Percentiles rank a stretch among this genome's conserved stretches.
Evolutionary conservation across 257 asterid species (phyloP).

Genomic region (Forsythia viridissima): DNA sequence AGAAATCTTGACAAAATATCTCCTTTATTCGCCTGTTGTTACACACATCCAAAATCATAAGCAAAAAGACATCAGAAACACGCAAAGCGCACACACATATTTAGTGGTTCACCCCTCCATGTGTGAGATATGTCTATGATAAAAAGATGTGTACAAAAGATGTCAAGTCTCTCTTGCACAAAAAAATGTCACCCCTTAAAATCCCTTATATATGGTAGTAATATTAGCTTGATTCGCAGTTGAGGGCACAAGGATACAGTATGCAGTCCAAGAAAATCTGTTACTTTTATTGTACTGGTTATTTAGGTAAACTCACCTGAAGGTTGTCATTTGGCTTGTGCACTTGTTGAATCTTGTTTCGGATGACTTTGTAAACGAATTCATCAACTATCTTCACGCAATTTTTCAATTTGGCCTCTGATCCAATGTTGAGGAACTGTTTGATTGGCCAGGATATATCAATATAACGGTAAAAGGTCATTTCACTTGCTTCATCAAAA

Average conservation of each 20-base stretch:
- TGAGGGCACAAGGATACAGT: too few species aligned
- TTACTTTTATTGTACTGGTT: not conserved
- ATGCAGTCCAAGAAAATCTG: too few species aligned
- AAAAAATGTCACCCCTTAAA: too few species aligned
- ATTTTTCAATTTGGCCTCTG: conserved; percentile 47
- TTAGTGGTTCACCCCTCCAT: too few species aligned
- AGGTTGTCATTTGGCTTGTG: conserved; percentile 14
- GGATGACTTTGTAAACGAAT: conserved; percentile 50
- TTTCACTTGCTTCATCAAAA: conserved; percentile 57
- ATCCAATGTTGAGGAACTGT: conserved; percentile 46
- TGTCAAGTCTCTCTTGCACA: too few species aligned
- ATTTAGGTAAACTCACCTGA: not conserved
- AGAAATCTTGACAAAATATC: conserved; percentile 58
- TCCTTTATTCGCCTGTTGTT: conserved; percentile 41
- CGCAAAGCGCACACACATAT: too few species aligned
- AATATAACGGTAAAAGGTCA: conserved; percentile 48
- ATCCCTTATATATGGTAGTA: too few species aligned
- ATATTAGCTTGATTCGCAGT: too few species aligned
- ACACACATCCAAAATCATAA: conserved; percentile 15
- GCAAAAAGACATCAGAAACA: too few species aligned
- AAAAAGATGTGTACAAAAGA: too few species aligned
- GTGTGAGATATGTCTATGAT: too few species aligned
- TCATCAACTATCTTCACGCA: conserved; percentile 38
- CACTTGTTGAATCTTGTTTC: conserved; percentile 44
- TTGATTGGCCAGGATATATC: conserved; percentile 56